phyloP scores from a whole-genome alignment of 768 basidiomycete species.

The Tubosaeta sp. region DNA sequence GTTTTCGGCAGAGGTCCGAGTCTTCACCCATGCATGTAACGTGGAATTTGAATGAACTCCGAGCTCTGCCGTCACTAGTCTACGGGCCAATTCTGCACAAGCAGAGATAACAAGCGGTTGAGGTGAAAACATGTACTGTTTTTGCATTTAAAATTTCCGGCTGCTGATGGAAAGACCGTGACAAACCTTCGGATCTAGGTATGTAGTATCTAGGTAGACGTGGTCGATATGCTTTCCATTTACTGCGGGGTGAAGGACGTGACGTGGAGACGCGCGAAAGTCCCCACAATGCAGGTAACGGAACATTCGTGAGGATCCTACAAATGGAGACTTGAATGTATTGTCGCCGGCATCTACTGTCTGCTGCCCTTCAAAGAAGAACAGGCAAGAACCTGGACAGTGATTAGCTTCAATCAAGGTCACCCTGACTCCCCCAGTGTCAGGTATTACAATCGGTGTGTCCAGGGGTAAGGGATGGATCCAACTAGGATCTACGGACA shows the following conservation, averaged over 20 bases:
- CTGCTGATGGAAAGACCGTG: not conserved
- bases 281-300: conserved; percentile 96
- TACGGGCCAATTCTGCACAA: conserved; percentile 76
- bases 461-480: conserved; percentile 85
- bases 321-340: conserved; percentile 59
- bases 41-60: conserved; percentile 29
- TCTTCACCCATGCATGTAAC: conserved; percentile 52
- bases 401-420: conserved; percentile 98
- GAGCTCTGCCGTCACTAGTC: conserved; percentile 44
- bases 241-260: conserved; percentile 80
- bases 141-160: conserved; percentile 2
- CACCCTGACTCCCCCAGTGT: conserved; percentile 81
- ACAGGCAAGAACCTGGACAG: conserved; percentile 94
- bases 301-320: conserved; percentile 69
- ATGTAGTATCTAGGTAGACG: conserved; percentile 95
- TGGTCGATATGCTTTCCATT: conserved; percentile 79
- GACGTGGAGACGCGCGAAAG: conserved; percentile 84
- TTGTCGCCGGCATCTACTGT: conserved; percentile 88
- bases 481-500: conserved; percentile 86
- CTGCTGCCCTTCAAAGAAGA: conserved; percentile 90
- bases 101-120: conserved; percentile 93
- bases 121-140: conserved; percentile 88
- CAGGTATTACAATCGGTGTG: conserved; percentile 64
- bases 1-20: conserved; percentile 16
- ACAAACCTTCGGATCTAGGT: conserved; percentile 76